Evolutionary conservation across 208 protist genomes (phyloP).

Genomic region (Porcisia hertigi): DNA sequence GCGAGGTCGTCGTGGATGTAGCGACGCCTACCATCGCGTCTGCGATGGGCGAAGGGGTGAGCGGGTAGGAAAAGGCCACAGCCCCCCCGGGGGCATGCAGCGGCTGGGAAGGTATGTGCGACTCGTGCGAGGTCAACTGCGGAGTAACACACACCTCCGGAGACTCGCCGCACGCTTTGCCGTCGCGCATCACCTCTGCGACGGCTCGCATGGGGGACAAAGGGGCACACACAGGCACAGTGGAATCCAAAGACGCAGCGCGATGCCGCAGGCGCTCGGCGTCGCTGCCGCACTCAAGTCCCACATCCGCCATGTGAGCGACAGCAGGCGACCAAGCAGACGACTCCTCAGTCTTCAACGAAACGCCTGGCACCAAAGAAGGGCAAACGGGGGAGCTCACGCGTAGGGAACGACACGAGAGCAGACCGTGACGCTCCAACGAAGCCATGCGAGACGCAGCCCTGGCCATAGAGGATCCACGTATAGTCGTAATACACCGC

Average conservation of each 20-base stretch:
- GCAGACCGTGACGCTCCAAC: background rate
- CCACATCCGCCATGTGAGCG: background rate
- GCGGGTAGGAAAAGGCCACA: no score
- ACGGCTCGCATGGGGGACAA: background rate
- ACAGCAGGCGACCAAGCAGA: background rate
- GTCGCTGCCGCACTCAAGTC: background rate
- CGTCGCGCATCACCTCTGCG: background rate
- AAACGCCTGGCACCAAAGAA: background rate
- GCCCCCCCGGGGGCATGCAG: background rate
- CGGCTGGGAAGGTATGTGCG: background rate
- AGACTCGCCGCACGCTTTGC: background rate
- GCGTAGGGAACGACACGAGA: background rate
- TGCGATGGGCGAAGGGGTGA: background rate
- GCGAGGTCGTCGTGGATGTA: background rate
- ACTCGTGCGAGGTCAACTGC: background rate
- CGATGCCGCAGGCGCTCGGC: background rate
- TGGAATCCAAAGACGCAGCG: constrained; percentile 1
- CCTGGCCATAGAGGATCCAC: background rate
- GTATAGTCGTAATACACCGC: background rate
- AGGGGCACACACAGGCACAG: background rate
- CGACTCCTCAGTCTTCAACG: constrained; percentile 3
- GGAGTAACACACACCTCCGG: background rate
- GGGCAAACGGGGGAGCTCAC: background rate
- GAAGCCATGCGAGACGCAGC: constrained; percentile 1
- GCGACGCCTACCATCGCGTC: background rate